Evolutionary conservation across 2,329 filamentous ascomycete genomes (phyloP), one percentile per base, ranked within the genome.

Genomic region (Nannizzia gypsea): DNA sequence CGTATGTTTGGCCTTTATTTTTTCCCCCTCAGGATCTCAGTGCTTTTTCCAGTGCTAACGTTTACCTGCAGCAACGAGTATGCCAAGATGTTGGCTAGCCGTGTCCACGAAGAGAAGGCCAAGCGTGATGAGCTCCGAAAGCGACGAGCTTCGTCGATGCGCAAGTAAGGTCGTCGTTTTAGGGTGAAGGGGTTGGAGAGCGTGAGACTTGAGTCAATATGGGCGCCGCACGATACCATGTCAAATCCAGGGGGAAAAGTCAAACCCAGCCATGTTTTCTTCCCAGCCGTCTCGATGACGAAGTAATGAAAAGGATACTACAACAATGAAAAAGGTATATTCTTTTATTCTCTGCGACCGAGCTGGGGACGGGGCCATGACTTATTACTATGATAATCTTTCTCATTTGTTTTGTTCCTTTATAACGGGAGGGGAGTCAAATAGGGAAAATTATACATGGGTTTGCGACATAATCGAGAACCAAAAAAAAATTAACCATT

Each of bases 81-180:
- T 80, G 87, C 91, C 71, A 86, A 92, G 80, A 80, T 97, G 78
- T 85, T 99, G 66, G 90, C 93, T 82, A 95, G 93, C 88, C 93
- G 93, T 81, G 89, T 97, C 73, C 82, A 85, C 75, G 93, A 99
- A 83, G 88, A 90, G 82, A 96, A 96, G 85, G 82, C 88, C 76
- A 86, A 87, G 80, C 92, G 93, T 83, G 86, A 86, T 71, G 92
- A 97, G 81, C 81, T 87, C 78, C 89, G 90, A 83, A 97, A 97
- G 90, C 87, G 93, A 77, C 86, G 93, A 77, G 92, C 92, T 72
- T 95, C 89, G 77, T 96, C 92, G 73, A 90, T 95, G 87, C 92
- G 92, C 82, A 83, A 83, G 78, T 90, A 89, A 80, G n/a, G 31
- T 59, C 55, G 26, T 40, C 28, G 31, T 28, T n/a, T 50, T 46